These are phyloP conservation scores for Phytomonas serpens DNA, from an alignment of 208 protist species.

Conservation along the genomic window DNA sequence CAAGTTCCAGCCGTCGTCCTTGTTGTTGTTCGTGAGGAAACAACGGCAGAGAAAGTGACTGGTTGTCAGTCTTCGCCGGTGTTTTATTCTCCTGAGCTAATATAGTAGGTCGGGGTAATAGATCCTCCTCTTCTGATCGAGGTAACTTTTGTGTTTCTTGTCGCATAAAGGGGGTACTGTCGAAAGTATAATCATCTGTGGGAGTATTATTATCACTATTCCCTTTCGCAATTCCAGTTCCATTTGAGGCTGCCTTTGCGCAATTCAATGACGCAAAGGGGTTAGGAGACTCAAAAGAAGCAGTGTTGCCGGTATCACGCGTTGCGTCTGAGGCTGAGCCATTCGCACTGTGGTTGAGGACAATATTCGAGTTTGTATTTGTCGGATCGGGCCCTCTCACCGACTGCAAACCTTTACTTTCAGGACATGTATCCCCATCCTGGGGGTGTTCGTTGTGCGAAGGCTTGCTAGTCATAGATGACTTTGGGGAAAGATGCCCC, in stretches of 20 bases:
- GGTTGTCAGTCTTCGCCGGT: background rate
- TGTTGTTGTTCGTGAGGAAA: background rate
- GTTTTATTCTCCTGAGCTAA: background rate
- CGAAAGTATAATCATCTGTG: background rate
- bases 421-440: background rate
- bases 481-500: background rate
- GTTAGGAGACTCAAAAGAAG: background rate
- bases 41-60: background rate
- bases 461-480: background rate
- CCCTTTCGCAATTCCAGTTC: background rate
- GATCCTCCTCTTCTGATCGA: background rate
- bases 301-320: background rate
- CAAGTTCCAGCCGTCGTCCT: background rate
- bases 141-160: background rate
- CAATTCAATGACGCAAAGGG: background rate
- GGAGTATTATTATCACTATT: background rate
- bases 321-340: background rate
- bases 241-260: background rate
- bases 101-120: background rate
- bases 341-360: background rate
- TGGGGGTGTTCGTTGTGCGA: background rate
- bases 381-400: background rate
- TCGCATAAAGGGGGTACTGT: background rate
- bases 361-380: background rate
- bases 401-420: background rate